Evolutionary conservation across 768 basidiomycete species (phyloP).

Genomic region (Porphyrellus cyaneotinctus): DNA sequence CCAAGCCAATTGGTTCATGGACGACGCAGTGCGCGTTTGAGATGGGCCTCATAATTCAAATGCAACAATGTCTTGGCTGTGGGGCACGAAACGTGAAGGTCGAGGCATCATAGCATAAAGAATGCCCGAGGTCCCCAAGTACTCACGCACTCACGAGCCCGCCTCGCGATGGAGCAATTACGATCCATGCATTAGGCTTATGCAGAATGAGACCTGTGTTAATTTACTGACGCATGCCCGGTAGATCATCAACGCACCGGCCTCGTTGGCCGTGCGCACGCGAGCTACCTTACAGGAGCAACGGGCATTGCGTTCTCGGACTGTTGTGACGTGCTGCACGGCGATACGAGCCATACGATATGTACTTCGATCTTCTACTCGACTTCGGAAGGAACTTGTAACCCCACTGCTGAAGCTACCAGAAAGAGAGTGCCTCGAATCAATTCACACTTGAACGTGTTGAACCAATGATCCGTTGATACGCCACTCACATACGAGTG

Average conservation of each 20-base stretch:
- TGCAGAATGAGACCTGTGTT: too few relatives aligned
- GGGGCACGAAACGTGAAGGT: conserved; percentile 26
- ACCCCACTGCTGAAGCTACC: too few relatives aligned
- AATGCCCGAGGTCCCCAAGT: conserved; percentile 24
- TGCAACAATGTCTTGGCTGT: conserved; percentile 25
- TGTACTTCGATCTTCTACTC: too few relatives aligned
- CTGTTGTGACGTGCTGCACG: not conserved
- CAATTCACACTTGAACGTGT: too few relatives aligned
- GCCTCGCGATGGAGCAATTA: conserved; percentile 23
- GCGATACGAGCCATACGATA: too few relatives aligned
- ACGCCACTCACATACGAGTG: too few relatives aligned
- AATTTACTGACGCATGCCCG: not conserved
- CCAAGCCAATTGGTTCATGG: conserved; percentile 34
- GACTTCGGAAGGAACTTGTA: too few relatives aligned
- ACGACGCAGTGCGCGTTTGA: conserved; percentile 27
- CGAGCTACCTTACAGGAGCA: not conserved
- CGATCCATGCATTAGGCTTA: too few relatives aligned
- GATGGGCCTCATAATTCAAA: conserved; percentile 29
- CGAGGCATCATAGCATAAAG: conserved; percentile 28
- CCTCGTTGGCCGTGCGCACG: not conserved
- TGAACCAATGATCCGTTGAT: too few relatives aligned
- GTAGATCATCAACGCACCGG: not conserved
- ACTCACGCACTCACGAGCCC: conserved; percentile 14
- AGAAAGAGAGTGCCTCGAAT: too few relatives aligned
- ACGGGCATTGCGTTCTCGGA: not conserved